phyloP scores from a whole-genome alignment of 2,329 filamentous ascomycete genomes.

The Aspergillus novofumigatus region DNA sequence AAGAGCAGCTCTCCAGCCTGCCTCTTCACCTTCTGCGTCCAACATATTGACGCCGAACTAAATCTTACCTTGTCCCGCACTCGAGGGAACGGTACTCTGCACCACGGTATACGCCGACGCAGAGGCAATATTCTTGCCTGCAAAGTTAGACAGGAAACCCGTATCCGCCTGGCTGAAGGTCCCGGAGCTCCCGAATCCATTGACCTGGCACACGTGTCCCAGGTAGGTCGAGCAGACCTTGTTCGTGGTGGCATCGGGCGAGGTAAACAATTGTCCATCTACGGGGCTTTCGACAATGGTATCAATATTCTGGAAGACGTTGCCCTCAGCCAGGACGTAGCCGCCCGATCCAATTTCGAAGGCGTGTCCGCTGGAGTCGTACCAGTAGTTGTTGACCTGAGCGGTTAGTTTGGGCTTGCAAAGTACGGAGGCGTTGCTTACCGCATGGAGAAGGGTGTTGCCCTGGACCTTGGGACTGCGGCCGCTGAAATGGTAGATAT shows the following conservation, averaged over 20 bases:
- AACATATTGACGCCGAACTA: constrained; percentile 14
- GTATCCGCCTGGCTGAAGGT: constrained; percentile 41
- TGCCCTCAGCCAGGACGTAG: constrained; percentile 54
- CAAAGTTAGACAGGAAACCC: constrained; percentile 49
- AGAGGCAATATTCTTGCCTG: constrained; percentile 50
- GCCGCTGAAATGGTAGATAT: constrained; percentile 56
- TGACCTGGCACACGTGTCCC: constrained; percentile 50
- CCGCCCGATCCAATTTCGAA: constrained; percentile 49
- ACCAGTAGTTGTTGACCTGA: constrained; percentile 56
- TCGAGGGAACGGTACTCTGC: constrained; percentile 36
- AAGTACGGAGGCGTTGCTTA: constrained; percentile 11
- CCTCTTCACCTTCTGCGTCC: not conserved
- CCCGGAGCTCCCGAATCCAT: constrained; percentile 42
- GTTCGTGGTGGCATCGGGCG: constrained; percentile 34
- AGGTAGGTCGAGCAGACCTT: constrained; percentile 43
- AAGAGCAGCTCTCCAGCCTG: too few relatives aligned
- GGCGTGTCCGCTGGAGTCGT: constrained; percentile 53
- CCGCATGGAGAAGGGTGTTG: constrained; percentile 55
- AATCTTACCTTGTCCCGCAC: constrained; percentile 47
- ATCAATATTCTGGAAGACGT: constrained; percentile 54
- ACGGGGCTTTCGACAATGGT: constrained; percentile 38
- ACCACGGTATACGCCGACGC: constrained; percentile 35
- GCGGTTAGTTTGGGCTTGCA: not conserved
- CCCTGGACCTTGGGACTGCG: constrained; percentile 55
- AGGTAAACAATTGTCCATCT: constrained; percentile 39